A percentile compares a stretch with the other conserved stretches of the same genome.
These are phyloP conservation scores for Cyamopsis tetragonoloba DNA, from an alignment of 306 rosid genomes.

Conservation along the genomic window DNA sequence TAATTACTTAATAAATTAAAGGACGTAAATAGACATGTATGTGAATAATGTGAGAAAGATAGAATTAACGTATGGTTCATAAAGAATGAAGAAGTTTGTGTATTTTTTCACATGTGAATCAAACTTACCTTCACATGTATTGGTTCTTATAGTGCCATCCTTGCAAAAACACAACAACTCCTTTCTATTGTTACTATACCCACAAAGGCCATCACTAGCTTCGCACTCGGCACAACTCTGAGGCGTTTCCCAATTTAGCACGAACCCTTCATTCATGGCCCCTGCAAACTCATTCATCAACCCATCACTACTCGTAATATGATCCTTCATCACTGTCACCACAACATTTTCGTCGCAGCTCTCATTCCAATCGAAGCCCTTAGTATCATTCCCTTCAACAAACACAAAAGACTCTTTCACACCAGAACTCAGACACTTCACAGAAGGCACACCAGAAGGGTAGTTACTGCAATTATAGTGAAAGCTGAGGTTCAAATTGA, in stretches of 20 bases:
- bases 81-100: not conserved
- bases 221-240: conserved; percentile 22
- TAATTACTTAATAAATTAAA: conserved; percentile 3
- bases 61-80: not conserved
- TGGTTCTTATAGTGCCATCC: conserved; percentile 24
- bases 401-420: conserved; percentile 31
- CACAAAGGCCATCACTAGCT: conserved; percentile 34
- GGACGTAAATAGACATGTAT: no score
- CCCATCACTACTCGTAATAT: not conserved
- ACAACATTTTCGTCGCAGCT: conserved; percentile 14
- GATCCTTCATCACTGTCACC: conserved; percentile 36
- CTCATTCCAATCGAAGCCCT: conserved; percentile 28
- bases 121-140: conserved; percentile 26
- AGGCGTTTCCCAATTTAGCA: conserved; percentile 30
- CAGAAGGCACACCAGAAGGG: conserved; percentile 21
- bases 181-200: conserved; percentile 1
- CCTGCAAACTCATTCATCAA: conserved; percentile 24
- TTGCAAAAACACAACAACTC: conserved; percentile 34
- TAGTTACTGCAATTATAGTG: conserved; percentile 32
- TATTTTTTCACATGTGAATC: no score
- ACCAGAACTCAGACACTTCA: conserved; percentile 23
- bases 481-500: conserved; percentile 30
- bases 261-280: conserved; percentile 39
- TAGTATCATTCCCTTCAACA: conserved; percentile 22
- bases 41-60: no score